Percentiles rank a stretch among this genome's conserved stretches.
Conservation (phyloP, 1,284 basidiomycete genomes). For the Apiotrichum mycotoxinovorans region DNA sequence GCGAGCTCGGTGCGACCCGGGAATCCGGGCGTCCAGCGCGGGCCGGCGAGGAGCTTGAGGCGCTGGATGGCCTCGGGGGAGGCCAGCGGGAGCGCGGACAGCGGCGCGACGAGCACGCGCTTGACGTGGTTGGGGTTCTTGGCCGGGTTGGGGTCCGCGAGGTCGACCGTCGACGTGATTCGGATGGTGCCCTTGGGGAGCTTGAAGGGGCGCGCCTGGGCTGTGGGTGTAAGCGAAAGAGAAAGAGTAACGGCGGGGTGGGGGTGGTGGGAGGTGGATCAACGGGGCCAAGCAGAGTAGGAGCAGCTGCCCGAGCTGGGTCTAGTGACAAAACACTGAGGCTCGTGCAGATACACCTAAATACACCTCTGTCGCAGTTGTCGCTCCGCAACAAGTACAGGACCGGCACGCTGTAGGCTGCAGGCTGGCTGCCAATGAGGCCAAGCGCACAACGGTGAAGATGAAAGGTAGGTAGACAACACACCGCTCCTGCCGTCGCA, state of each 20-base stretch:
- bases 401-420: no score
- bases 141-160: conserved; percentile 65
- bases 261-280: no score
- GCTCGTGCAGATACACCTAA: no score
- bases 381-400: no score
- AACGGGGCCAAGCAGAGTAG: no score
- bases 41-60: conserved; percentile 74
- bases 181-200: conserved; percentile 61
- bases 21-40: conserved; percentile 70
- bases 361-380: no score
- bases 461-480: no score
- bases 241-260: not conserved
- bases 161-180: conserved; percentile 70
- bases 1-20: conserved; percentile 50
- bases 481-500: no score
- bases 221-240: conserved; percentile 49
- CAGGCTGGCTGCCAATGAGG: no score
- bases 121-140: conserved; percentile 62
- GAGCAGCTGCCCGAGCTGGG: no score
- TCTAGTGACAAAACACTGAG: no score
- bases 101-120: conserved; percentile 66
- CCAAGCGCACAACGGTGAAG: no score
- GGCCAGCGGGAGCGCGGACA: conserved; percentile 65
- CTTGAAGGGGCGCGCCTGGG: conserved; percentile 68
- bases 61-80: conserved; percentile 65